phyloP scores from a whole-genome alignment of 371 early-diverging fungal species.

The Zychaea mexicana region DNA sequence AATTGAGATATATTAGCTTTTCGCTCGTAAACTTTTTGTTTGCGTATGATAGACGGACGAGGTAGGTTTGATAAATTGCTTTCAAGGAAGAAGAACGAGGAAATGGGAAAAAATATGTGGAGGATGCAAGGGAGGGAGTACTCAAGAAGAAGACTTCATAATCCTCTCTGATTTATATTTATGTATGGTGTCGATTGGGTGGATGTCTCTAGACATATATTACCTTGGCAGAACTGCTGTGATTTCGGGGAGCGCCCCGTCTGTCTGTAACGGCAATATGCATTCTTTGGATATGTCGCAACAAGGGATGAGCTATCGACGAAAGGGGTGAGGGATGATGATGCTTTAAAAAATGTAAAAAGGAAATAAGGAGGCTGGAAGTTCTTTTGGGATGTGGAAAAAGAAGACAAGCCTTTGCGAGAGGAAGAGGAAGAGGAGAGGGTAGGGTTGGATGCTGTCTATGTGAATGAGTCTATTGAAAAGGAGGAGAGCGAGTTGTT shows the following conservation, averaged over 20 bases:
- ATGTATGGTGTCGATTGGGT: too few relatives aligned
- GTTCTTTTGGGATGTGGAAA: neutral
- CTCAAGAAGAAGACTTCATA: too few relatives aligned
- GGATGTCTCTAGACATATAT: neutral
- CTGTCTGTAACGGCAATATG: conserved; percentile 16
- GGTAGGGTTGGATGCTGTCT: neutral
- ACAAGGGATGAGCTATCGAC: conserved; percentile 6
- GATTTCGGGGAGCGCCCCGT: conserved; percentile 3
- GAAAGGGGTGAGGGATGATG: conserved; percentile 5
- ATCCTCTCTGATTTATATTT: too few relatives aligned
- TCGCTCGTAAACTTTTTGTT: too few relatives aligned
- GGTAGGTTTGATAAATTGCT: too few relatives aligned
- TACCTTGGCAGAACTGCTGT: conserved; percentile 13
- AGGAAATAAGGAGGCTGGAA: neutral
- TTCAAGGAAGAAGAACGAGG: too few relatives aligned
- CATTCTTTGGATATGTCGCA: conserved; percentile 9
- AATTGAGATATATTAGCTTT: too few relatives aligned
- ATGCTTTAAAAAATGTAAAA: conserved; percentile 6
- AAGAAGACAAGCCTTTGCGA: too few relatives aligned
- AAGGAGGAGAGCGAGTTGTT: neutral
- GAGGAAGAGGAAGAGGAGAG: neutral
- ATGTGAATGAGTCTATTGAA: neutral
- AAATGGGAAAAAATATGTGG: too few relatives aligned
- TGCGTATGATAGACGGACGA: too few relatives aligned
- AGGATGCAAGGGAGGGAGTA: too few relatives aligned